Base-by-base conservation (phyloP, 2,329 filamentous ascomycete species). In the Cryphonectria naterciae region DNA sequence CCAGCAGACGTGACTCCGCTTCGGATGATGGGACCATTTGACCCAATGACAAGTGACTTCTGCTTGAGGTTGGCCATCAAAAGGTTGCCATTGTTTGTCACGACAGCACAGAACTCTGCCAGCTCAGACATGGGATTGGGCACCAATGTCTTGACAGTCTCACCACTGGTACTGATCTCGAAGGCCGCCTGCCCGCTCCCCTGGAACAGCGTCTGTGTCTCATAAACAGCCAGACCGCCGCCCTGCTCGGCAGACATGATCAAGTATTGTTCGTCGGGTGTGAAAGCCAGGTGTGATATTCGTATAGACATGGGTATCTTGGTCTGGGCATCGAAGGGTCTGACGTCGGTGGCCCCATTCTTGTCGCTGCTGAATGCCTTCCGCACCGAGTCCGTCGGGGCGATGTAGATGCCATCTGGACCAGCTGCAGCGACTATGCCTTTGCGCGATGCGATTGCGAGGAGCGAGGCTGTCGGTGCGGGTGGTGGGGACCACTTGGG, bases 241-340 rank as follows among this genome's bases (percentile, higher is more conserved):
- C 93, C 92, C 68, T 87, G 85, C 80, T 97, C 93, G 2, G 93
- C 93, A 15, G 93, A 94, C 37, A 98, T 84, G 49, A 97, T 88
- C 72, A 99, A 84, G 75, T 92, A 94, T 75, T 89, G 89, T 78
- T 98, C 97, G 77, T 97, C 93, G n/a, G 93, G 88, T 0, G 94
- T 95, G 79, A 99, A 99, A 22, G 91, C 90, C 28, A 99, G 85
- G 79, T 99, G 96, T 15, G 94, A 97, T 68, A 97, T 88, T 75
- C 92, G 90, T 77, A 90, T 87, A 13, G 92, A 88, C 76, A 97
- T 86, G 1, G 90, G 84, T 8, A 98, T 87, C 71, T 86, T 91
- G 67, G 93, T 84, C 78, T 95, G 89, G 3, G 95, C 92, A 72
- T 89, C 84, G 76, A 97, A 97, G 17, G 85, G 78, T 73, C 92